phyloP scores from a whole-genome alignment of 768 basidiomycete genomes.

The Tylopilus intermedius region DNA sequence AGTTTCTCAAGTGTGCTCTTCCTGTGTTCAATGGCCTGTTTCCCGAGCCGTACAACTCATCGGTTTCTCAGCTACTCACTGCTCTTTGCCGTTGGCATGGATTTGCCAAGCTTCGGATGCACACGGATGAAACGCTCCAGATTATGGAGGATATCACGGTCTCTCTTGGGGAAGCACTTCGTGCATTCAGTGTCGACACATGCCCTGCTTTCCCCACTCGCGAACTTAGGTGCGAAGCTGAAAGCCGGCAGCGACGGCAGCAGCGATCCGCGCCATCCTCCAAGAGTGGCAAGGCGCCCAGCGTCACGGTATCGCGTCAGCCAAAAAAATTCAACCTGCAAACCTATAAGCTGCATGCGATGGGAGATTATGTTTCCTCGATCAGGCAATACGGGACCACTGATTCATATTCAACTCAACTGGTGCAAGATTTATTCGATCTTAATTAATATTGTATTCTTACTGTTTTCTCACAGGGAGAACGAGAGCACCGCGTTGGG shows the following conservation, averaged over 20 bases:
- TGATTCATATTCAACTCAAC: neutral
- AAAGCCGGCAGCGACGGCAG: neutral
- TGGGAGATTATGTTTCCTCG: neutral
- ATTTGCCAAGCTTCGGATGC: neutral
- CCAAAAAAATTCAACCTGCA: neutral
- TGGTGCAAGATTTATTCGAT: neutral
- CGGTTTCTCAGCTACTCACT: too few species aligned
- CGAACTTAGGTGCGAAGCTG: neutral
- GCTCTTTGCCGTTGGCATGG: neutral
- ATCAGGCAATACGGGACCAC: neutral
- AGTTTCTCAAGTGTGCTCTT: too few species aligned
- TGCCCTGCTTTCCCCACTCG: neutral
- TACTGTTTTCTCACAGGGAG: neutral
- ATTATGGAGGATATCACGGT: neutral
- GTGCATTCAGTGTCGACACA: neutral
- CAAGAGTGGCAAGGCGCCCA: too few species aligned
- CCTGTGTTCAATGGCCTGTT: too few species aligned
- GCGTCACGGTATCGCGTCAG: neutral
- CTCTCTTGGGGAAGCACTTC: neutral
- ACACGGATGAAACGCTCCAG: neutral
- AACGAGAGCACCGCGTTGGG: neutral
- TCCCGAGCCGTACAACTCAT: too few species aligned
- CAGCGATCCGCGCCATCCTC: too few species aligned
- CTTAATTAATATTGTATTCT: neutral
- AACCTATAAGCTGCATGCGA: neutral